These are phyloP conservation scores for Eucalyptus polybractea DNA, from an alignment of 345 rosid genomes.

Conservation along the genomic window DNA sequence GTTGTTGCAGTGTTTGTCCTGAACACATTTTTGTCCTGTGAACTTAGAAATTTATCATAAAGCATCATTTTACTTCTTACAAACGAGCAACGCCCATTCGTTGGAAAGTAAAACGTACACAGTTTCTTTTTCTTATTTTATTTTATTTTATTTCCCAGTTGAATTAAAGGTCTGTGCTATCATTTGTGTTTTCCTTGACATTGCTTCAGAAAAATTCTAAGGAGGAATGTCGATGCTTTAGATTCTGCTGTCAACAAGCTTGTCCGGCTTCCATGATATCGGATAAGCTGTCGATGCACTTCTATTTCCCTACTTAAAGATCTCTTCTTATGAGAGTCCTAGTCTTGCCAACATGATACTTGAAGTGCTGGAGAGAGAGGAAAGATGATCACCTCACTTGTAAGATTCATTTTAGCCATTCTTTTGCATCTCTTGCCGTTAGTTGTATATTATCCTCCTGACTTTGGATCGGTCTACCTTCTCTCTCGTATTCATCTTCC, in stretches of 20 bases:
- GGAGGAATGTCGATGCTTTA: conserved; percentile 76
- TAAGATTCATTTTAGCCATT: background rate
- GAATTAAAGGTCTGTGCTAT: background rate
- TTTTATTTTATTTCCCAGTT: background rate
- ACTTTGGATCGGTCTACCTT: background rate
- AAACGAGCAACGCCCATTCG: background rate
- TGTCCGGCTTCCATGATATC: conserved; percentile 36
- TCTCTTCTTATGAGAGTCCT: background rate
- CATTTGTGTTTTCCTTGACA: conserved; percentile 23
- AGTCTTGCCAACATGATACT: background rate
- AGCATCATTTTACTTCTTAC: background rate
- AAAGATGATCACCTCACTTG: background rate
- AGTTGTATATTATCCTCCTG: background rate
- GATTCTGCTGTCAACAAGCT: conserved; percentile 74
- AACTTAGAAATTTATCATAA: background rate
- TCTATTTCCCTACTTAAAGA: background rate
- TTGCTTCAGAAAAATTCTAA: conserved; percentile 46
- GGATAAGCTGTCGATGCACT: background rate
- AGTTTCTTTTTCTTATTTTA: rapidly evolving
- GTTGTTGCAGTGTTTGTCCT: background rate
- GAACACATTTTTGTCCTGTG: background rate
- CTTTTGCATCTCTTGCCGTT: background rate
- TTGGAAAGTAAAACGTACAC: background rate
- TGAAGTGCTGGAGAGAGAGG: background rate
- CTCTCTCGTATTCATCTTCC: background rate